Evolutionary conservation across 2,329 filamentous ascomycete species (phyloP), one percentile per base, ranked within the genome.

Genomic region (Paecilomyces formosus): DNA sequence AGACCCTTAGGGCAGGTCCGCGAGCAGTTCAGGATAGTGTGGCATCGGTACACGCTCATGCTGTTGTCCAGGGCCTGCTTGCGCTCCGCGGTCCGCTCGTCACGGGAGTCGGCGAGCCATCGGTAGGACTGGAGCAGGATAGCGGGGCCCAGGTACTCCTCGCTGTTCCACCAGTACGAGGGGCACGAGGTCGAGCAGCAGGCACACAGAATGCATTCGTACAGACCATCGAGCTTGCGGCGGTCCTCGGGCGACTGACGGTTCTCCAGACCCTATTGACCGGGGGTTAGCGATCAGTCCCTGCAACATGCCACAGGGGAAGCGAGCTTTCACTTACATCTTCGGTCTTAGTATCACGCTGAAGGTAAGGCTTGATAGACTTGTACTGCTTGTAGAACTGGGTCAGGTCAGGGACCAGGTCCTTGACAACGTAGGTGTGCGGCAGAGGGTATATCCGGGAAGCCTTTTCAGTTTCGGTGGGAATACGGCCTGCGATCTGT

Each of bases 301-400:
- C 26, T 28, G 13, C 24, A 35, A 30, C 31, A 18, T 18, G 24
- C 3, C n/a, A 7, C 28, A 53, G 45, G 55, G 53, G 66, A 24
- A 67, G 58, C 57, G 50, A 31, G 35, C 77, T 3, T 33, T 31
- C 30, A 82, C 88, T 75, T 84, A 95, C 90, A 73, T 97, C 90
- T 66, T 87, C 85, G 51, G 90, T 81, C 57, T 90, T 88, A 28
- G 90, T 94, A 64, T 92, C 88, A 72, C 92, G 86, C 82, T 97
- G 94, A 57, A 99, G 87, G 77, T 96, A 99, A 51, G 94, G 94
- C 87, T 97, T 96, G 80, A 99, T 97, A 15, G 92, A 97, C 81
- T 97, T 96, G 86, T 99, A 99, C 83, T 99, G 94, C 85, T 97
- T 97, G 86, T 99, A 99, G 82, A 99, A 97, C 72, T 94, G 89